phyloP scores from a whole-genome alignment of 345 rosid species.

The Viola odorata region DNA sequence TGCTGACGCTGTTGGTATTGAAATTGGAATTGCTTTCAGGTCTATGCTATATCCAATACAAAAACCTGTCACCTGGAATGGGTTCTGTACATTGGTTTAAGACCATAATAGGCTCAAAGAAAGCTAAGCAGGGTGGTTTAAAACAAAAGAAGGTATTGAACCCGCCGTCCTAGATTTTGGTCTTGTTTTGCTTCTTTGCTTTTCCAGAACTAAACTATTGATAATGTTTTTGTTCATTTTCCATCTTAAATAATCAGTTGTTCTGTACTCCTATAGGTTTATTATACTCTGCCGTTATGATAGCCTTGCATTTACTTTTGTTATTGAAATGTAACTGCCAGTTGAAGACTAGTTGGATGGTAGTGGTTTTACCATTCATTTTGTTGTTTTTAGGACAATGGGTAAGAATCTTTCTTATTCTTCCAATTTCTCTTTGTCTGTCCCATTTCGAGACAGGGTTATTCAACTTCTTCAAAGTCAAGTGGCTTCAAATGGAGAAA shows the following conservation, averaged over 20 bases:
- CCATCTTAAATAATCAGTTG: neutral
- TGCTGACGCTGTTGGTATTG: slow-evolving; percentile 11
- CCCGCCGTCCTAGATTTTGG: neutral
- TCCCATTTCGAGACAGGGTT: slow-evolving; percentile 35
- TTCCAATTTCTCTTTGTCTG: slow-evolving; percentile 1
- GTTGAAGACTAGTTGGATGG: neutral
- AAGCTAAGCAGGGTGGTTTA: slow-evolving; percentile 38
- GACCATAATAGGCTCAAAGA: slow-evolving; percentile 63
- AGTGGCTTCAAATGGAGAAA: slow-evolving; percentile 61
- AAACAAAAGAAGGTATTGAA: slow-evolving; percentile 45
- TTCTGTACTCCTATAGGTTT: neutral
- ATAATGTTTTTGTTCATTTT: neutral
- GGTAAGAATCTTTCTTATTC: neutral
- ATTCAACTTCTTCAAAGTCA: slow-evolving; percentile 46
- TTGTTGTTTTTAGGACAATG: neutral
- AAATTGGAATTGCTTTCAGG: slow-evolving; percentile 24
- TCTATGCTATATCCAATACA: slow-evolving; percentile 16
- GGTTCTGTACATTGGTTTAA: slow-evolving; percentile 81
- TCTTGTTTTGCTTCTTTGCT: too few relatives aligned
- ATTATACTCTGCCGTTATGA: neutral
- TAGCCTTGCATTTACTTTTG: neutral
- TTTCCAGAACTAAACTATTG: neutral
- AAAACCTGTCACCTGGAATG: slow-evolving; percentile 34
- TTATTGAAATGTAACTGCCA: neutral
- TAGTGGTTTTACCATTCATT: neutral